Percentiles rank a stretch among this genome's conserved stretches.
phyloP scores from a whole-genome alignment of 805 yeast species.

The Nakazawaea pomicola region DNA sequence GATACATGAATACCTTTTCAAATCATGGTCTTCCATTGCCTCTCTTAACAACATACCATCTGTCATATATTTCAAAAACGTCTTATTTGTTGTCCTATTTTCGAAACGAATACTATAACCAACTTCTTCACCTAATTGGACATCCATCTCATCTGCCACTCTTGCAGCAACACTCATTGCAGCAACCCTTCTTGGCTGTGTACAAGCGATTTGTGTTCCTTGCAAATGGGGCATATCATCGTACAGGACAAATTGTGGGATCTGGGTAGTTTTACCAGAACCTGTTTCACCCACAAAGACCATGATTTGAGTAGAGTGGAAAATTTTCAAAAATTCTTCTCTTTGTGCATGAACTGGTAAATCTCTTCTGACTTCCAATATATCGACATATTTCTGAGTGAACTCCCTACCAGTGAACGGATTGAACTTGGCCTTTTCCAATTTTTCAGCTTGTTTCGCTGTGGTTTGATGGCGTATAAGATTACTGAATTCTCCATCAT shows the following conservation, averaged over 20 bases:
- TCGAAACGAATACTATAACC: conserved; percentile 96
- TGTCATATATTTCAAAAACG: conserved; percentile 92
- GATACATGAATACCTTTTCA: conserved; percentile 78
- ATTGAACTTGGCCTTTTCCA: conserved; percentile 58
- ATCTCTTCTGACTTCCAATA: conserved; percentile 73
- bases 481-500: conserved; percentile 59
- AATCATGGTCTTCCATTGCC: conserved; percentile 93
- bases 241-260: conserved; percentile 89
- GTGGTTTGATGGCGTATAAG: conserved; percentile 60
- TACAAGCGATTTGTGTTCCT: conserved; percentile 89
- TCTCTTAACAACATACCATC: conserved; percentile 98
- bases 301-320: conserved; percentile 88
- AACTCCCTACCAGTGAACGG: conserved; percentile 75
- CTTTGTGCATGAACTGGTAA: conserved; percentile 94
- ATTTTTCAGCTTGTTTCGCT: conserved; percentile 50
- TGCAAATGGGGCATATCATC: conserved; percentile 89
- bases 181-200: conserved; percentile 96
- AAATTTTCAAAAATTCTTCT: conserved; percentile 77
- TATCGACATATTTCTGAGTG: conserved; percentile 66
- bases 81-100: conserved; percentile 73
- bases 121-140: conserved; percentile 84
- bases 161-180: conserved; percentile 98
- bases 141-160: conserved; percentile 98
- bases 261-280: conserved; percentile 97
- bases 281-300: conserved; percentile 99